Percentiles rank a stretch among this genome's conserved stretches.
Evolutionary conservation across 2,329 filamentous ascomycete species (phyloP).

Genomic region (Penicillium palitans): DNA sequence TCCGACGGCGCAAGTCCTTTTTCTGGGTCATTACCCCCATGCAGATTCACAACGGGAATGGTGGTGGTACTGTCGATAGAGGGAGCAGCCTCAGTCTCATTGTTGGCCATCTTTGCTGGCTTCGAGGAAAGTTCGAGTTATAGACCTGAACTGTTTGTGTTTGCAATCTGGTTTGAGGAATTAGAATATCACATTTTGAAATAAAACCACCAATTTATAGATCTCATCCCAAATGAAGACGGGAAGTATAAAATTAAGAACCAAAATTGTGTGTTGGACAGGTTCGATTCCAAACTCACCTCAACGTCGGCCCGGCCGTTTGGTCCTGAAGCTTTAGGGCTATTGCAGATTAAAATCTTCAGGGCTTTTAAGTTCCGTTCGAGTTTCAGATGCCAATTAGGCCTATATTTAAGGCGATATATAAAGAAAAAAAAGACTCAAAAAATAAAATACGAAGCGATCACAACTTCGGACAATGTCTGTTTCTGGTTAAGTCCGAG

Average conservation of each 20-base stretch:
- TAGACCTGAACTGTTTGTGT: background rate
- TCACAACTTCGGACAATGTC: background rate
- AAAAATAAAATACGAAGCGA: background rate
- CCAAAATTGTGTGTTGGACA: background rate
- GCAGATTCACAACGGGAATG: conserved; percentile 9
- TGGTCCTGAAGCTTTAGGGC: background rate
- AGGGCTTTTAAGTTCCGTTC: background rate
- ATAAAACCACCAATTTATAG: background rate
- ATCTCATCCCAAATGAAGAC: background rate
- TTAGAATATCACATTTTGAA: background rate
- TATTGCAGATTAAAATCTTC: background rate
- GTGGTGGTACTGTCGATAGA: conserved; percentile 14
- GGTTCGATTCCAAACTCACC: conserved; percentile 4
- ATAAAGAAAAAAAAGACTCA: background rate
- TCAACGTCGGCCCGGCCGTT: background rate
- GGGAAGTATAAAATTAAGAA: conserved; percentile 6
- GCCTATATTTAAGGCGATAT: background rate
- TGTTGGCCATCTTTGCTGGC: background rate
- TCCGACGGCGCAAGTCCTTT: conserved; percentile 9
- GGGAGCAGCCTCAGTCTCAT: background rate
- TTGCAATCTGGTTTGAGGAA: background rate
- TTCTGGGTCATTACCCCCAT: conserved; percentile 12
- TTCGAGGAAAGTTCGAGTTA: background rate
- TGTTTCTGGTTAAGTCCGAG: background rate
- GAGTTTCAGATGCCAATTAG: background rate